Percentiles rank a stretch among this genome's conserved stretches.
Conservation (phyloP, 2,329 filamentous ascomycete species). For the Ophiostoma himal-ulmi region DNA sequence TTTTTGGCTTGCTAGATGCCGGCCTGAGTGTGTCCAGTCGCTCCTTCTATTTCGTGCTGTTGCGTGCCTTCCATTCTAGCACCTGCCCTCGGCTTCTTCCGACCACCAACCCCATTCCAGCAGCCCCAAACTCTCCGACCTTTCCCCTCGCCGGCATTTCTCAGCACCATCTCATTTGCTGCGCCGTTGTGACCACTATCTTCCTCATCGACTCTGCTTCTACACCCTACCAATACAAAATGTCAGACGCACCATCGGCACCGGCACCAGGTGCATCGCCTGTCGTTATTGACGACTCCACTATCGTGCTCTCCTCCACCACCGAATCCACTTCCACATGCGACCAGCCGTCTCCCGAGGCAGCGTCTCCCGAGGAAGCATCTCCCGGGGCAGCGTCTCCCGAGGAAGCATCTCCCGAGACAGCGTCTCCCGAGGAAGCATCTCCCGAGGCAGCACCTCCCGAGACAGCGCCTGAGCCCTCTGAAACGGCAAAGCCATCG, state of each 20-base stretch:
- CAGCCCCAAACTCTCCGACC: neutral
- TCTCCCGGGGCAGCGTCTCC: neutral
- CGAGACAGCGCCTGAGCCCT: neutral
- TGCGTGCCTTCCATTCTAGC: neutral
- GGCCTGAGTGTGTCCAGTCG: neutral
- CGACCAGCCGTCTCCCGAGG: neutral
- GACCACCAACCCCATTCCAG: neutral
- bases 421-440: no score
- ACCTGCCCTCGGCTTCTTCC: neutral
- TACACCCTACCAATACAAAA: neutral
- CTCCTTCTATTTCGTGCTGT: neutral
- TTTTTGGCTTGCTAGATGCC: neutral
- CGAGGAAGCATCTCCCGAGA: neutral
- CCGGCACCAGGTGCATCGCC: neutral
- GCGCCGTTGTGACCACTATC: neutral
- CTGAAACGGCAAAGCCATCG: neutral
- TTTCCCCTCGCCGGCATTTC: constrained; percentile 8
- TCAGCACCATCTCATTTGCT: neutral
- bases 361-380: neutral
- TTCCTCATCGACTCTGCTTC: no score
- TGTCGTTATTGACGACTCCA: neutral
- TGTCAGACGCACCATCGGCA: neutral
- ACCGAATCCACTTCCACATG: constrained; percentile 9
- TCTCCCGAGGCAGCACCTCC: neutral
- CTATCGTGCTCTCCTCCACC: neutral